These are phyloP conservation scores for Mycena sp. DNA, from an alignment of 1,284 basidiomycete species.

Conservation along the genomic window DNA sequence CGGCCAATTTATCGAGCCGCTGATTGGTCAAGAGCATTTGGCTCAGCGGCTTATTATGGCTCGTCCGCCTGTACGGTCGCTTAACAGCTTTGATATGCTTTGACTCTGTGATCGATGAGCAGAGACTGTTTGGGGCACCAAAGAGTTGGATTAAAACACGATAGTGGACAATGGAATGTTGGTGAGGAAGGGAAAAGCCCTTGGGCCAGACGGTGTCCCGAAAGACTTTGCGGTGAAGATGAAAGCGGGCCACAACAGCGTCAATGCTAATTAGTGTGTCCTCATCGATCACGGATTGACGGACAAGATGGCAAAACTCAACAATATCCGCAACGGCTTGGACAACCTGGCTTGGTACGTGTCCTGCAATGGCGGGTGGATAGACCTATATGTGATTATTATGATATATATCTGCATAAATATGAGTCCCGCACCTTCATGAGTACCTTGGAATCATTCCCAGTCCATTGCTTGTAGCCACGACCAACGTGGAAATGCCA, in stretches of 20 bases:
- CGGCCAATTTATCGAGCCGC: no score
- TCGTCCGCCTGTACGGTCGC: not conserved
- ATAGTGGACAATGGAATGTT: conserved; percentile 20
- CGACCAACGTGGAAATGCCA: conserved; percentile 32
- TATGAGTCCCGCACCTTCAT: not conserved
- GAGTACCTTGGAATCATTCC: conserved; percentile 37
- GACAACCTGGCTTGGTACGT: conserved; percentile 23
- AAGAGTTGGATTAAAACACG: not conserved
- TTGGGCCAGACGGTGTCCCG: conserved; percentile 25
- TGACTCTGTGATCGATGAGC: no score
- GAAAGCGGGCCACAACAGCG: conserved; percentile 40
- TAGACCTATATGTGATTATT: conserved; percentile 19
- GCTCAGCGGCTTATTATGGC: no score
- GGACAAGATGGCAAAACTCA: conserved; percentile 1
- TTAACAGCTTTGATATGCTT: no score
- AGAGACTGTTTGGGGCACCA: conserved; percentile 17
- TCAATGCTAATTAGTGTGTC: conserved; percentile 19
- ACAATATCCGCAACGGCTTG: not conserved
- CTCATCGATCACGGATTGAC: conserved; percentile 31
- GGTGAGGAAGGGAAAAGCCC: conserved; percentile 39
- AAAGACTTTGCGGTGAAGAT: conserved; percentile 44
- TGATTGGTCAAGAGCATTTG: not conserved
- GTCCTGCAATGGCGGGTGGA: conserved; percentile 27
- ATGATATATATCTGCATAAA: not conserved
- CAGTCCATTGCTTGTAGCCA: conserved; percentile 42